Conservation (phyloP, 306 rosid genomes). For the Albizia julibrissin region DNA sequence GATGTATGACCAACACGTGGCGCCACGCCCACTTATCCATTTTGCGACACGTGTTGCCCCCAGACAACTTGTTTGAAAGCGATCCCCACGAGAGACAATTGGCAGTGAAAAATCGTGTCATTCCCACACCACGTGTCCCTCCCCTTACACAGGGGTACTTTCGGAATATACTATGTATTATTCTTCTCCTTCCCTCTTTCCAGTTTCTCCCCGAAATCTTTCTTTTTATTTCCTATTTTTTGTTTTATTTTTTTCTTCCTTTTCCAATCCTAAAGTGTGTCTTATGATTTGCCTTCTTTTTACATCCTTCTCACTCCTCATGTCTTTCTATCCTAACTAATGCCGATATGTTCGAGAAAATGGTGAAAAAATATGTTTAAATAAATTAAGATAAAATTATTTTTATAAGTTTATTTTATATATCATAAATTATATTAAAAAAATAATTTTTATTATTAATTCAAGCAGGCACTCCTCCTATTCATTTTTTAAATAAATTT, state of each 20-base stretch:
- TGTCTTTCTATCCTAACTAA: too few relatives aligned
- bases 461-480: too few relatives aligned
- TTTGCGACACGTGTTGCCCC: constrained; percentile 46
- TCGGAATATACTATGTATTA: neutral
- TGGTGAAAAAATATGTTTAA: too few relatives aligned
- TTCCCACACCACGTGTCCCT: neutral
- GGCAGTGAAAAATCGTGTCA: constrained; percentile 42
- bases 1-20: constrained; percentile 48
- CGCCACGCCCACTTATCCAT: neutral
- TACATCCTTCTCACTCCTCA: too few relatives aligned
- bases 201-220: neutral
- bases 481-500: too few relatives aligned
- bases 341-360: too few relatives aligned
- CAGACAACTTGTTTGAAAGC: constrained; percentile 19
- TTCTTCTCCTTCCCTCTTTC: neutral
- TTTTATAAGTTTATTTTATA: too few relatives aligned
- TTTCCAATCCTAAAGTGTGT: too few relatives aligned
- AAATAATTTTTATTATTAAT: too few relatives aligned
- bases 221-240: neutral
- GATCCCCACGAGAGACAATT: constrained; percentile 48
- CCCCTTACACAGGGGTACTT: neutral
- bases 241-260: neutral
- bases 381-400: too few relatives aligned
- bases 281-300: too few relatives aligned
- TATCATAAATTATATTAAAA: too few relatives aligned